These are phyloP conservation scores for Hyphopichia fennica DNA, from an alignment of 1,139 yeast genomes.

Conservation along the genomic window DNA sequence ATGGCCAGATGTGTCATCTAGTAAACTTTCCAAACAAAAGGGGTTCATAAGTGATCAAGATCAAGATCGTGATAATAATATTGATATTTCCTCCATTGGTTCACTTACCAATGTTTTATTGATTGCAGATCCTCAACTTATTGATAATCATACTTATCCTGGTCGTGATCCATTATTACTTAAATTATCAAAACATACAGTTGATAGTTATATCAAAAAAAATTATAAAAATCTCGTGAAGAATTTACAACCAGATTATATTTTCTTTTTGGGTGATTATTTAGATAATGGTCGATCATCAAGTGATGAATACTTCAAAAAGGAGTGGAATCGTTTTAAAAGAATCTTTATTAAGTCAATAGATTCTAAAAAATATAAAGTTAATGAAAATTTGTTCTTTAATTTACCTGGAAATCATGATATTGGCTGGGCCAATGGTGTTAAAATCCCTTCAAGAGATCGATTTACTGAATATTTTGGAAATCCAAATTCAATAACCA, in stretches of 20 bases:
- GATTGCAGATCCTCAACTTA: constrained; percentile 49
- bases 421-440: constrained; percentile 54
- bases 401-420: constrained; percentile 59
- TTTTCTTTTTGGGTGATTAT: constrained; percentile 54
- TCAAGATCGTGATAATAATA: constrained; percentile 3
- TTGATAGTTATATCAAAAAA: constrained; percentile 47
- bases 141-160: constrained; percentile 51
- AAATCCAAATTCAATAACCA: constrained; percentile 28
- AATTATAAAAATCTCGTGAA: constrained; percentile 42
- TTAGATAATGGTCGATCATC: constrained; percentile 54
- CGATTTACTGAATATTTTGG: constrained; percentile 46
- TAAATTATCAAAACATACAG: constrained; percentile 47
- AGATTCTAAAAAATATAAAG: constrained; percentile 14
- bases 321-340: constrained; percentile 39
- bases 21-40: constrained; percentile 1
- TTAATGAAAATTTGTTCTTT: constrained; percentile 26
- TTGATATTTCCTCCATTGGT: background rate
- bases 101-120: constrained; percentile 28
- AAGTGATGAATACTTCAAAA: constrained; percentile 36
- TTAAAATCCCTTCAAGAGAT: constrained; percentile 32
- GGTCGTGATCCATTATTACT: constrained; percentile 38
- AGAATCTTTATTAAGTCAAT: constrained; percentile 26
- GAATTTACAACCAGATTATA: constrained; percentile 42
- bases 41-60: constrained; percentile 7
- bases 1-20: constrained; percentile 36